Conservation (phyloP, 305 asterid genomes). For the Fraxinus greggii region DNA sequence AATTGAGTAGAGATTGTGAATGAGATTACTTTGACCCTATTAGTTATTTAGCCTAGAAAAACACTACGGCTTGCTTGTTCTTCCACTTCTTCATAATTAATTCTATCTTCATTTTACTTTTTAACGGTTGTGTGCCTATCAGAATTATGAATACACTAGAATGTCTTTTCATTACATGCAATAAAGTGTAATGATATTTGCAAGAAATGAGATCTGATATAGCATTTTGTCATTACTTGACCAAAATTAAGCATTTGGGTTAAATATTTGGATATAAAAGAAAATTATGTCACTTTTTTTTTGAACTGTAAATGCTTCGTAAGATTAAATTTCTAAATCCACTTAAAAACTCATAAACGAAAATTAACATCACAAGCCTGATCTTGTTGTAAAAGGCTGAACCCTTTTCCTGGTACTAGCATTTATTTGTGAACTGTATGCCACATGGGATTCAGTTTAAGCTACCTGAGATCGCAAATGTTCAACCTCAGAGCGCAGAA, state of each 20-base stretch:
- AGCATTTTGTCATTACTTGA: neutral
- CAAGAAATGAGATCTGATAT: neutral
- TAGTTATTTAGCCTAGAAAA: neutral
- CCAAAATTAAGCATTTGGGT: neutral
- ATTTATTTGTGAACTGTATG: neutral
- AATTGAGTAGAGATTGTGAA: neutral
- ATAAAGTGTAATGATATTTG: neutral
- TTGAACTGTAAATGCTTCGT: neutral
- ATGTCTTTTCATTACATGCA: neutral
- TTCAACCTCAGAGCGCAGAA: neutral
- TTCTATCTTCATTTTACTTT: neutral
- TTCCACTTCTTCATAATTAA: neutral
- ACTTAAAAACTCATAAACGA: neutral
- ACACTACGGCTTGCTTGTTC: neutral
- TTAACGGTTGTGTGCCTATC: neutral
- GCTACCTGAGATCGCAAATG: conserved; percentile 2
- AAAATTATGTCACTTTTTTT: neutral
- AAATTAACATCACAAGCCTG: neutral
- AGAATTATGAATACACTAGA: neutral
- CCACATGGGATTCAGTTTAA: neutral
- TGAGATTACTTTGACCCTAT: neutral
- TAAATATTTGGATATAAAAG: neutral
- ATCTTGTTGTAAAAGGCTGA: neutral
- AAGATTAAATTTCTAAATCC: neutral
- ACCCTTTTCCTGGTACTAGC: neutral